Conservation (phyloP, 108 stramenopile genomes). For the Fistulifera pelliculosa region DNA sequence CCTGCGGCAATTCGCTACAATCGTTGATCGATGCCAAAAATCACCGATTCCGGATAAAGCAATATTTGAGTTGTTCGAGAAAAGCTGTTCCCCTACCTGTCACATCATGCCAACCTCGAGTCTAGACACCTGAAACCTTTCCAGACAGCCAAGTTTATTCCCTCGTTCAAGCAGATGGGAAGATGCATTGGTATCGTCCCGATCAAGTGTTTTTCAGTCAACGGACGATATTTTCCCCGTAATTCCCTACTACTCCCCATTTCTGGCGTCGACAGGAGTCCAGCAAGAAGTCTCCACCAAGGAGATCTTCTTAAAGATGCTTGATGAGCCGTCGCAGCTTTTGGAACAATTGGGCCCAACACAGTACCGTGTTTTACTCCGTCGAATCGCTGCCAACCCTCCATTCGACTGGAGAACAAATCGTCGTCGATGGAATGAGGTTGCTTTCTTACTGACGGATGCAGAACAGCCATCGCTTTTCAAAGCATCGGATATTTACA, state of each 20-base stretch:
- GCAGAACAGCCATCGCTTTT: conserved; percentile 33
- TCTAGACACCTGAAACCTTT: too few relatives aligned
- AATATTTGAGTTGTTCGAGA: conserved; percentile 17
- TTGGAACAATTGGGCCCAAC: conserved; percentile 33
- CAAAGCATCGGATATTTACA: conserved; percentile 59
- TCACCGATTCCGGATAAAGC: not conserved
- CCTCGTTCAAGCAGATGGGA: conserved; percentile 21
- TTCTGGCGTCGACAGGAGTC: conserved; percentile 33
- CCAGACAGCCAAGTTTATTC: too few relatives aligned
- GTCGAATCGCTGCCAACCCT: conserved; percentile 60
- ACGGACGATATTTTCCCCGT: conserved; percentile 32
- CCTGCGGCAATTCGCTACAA: conserved; percentile 21
- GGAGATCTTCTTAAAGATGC: conserved; percentile 29
- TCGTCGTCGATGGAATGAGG: conserved; percentile 28
- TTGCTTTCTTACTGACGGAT: conserved; percentile 72
- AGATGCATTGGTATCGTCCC: conserved; percentile 39
- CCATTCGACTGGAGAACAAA: conserved; percentile 48
- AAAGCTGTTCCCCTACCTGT: conserved; percentile 29
- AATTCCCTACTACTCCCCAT: conserved; percentile 39
- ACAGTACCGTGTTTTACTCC: conserved; percentile 51
- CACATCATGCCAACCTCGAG: conserved; percentile 21
- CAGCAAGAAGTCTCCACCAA: conserved; percentile 39
- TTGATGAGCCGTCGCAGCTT: conserved; percentile 38
- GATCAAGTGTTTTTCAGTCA: conserved; percentile 47
- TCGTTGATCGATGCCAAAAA: conserved; percentile 1